These are phyloP conservation scores for Aspergillus oerlinghausenensis DNA, from an alignment of 2,329 filamentous ascomycete species.

Conservation along the genomic window DNA sequence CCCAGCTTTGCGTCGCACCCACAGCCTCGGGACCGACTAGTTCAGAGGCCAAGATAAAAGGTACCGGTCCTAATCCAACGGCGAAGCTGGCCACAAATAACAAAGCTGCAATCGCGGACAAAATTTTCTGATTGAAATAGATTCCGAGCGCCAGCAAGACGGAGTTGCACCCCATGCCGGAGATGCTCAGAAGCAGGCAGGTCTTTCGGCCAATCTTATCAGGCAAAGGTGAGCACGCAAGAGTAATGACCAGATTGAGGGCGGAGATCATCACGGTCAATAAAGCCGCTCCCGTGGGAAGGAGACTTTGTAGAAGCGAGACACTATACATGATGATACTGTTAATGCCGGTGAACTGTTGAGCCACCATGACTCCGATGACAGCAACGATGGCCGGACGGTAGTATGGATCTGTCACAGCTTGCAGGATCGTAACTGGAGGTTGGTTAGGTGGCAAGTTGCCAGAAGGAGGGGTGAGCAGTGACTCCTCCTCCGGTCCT, in stretches of 20 bases:
- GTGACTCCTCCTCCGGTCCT: conserved; percentile 63
- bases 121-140: conserved; percentile 62
- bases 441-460: conserved; percentile 62
- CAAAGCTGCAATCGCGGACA: conserved; percentile 77
- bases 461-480: conserved; percentile 57
- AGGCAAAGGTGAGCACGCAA: conserved; percentile 74
- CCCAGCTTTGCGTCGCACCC: conserved; percentile 85
- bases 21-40: conserved; percentile 87
- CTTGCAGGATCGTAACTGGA: conserved; percentile 61
- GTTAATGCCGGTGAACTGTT: conserved; percentile 93
- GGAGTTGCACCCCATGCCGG: conserved; percentile 77
- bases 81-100: conserved; percentile 87
- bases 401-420: conserved; percentile 63
- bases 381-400: conserved; percentile 75
- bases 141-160: conserved; percentile 78
- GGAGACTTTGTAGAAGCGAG: conserved; percentile 72
- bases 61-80: conserved; percentile 85
- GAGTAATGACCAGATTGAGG: conserved; percentile 79
- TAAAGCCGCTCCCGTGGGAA: conserved; percentile 74
- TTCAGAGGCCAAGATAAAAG: conserved; percentile 89
- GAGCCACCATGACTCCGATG: conserved; percentile 84
- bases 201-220: conserved; percentile 84
- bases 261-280: conserved; percentile 83
- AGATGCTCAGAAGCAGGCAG: conserved; percentile 75
- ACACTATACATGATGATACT: conserved; percentile 99